Evolutionary conservation across 2,329 filamentous ascomycete species (phyloP).

Genomic region (Fragosphaeria purpurea): DNA sequence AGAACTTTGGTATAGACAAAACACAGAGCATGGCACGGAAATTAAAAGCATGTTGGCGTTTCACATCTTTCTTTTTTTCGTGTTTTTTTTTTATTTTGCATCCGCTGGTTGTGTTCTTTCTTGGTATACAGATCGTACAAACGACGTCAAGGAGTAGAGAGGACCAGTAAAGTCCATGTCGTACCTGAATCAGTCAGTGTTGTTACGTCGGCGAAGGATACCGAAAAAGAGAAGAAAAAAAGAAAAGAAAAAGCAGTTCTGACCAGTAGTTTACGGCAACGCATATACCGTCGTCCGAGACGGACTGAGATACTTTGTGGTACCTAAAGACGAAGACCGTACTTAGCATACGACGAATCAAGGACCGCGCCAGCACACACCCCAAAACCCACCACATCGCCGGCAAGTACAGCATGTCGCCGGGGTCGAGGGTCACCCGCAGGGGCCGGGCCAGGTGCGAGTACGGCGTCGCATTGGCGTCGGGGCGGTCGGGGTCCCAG

Average conservation of each 20-base stretch:
- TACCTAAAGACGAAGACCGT: constrained; percentile 36
- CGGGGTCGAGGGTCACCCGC: constrained; percentile 57
- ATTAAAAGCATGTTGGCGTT: neutral
- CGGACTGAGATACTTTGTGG: constrained; percentile 70
- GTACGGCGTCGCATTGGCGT: constrained; percentile 41
- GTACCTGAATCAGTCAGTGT: constrained; percentile 41
- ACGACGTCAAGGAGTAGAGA: constrained; percentile 52
- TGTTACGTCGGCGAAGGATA: neutral
- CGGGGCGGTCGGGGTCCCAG: constrained; percentile 61
- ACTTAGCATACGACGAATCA: neutral
- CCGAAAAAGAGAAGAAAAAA: neutral
- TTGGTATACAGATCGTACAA: constrained; percentile 33
- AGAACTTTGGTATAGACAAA: neutral
- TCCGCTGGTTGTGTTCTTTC: neutral
- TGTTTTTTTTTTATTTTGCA: neutral
- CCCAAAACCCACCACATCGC: constrained; percentile 56
- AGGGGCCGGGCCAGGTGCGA: constrained; percentile 51
- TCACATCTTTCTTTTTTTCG: neutral
- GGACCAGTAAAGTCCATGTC: constrained; percentile 68
- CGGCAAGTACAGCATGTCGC: constrained; percentile 75
- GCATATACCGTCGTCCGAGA: constrained; percentile 58
- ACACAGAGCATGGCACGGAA: neutral
- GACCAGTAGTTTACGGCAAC: constrained; percentile 77
- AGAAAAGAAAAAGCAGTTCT: constrained; percentile 9
- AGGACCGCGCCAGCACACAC: neutral